These are phyloP conservation scores for Rauvolfia tetraphylla DNA, from an alignment of 257 asterid genomes.

Conservation along the genomic window DNA sequence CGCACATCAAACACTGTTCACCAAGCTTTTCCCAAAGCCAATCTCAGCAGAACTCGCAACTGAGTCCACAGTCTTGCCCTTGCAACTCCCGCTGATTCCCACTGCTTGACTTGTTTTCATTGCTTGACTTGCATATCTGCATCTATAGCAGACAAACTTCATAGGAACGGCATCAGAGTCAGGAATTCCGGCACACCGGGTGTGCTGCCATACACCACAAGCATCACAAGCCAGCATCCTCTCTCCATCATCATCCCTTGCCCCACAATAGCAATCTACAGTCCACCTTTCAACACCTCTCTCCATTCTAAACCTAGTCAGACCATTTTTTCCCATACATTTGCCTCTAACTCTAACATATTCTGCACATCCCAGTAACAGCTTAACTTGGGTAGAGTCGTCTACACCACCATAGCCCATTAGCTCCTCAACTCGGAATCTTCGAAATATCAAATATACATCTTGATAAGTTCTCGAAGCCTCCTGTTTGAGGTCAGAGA, in stretches of 20 bases:
- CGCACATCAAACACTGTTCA: slow-evolving; percentile 22
- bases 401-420: slow-evolving; percentile 72
- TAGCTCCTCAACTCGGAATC: slow-evolving; percentile 81
- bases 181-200: slow-evolving; percentile 73
- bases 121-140: slow-evolving; percentile 31
- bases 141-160: slow-evolving; percentile 49
- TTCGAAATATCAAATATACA: slow-evolving; percentile 65
- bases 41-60: slow-evolving; percentile 21
- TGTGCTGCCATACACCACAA: slow-evolving; percentile 94
- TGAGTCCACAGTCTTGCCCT: slow-evolving; percentile 26
- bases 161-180: slow-evolving; percentile 64
- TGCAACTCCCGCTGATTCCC: slow-evolving; percentile 27
- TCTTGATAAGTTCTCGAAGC: slow-evolving; percentile 80
- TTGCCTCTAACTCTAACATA: slow-evolving; percentile 53
- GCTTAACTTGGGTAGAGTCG: slow-evolving; percentile 79
- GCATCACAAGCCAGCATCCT: slow-evolving; percentile 92
- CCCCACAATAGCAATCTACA: slow-evolving; percentile 85
- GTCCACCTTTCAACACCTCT: slow-evolving; percentile 90
- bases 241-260: slow-evolving; percentile 94
- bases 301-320: slow-evolving; percentile 72
- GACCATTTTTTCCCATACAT: slow-evolving; percentile 52
- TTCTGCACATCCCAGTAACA: slow-evolving; percentile 62
- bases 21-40: slow-evolving; percentile 24
- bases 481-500: slow-evolving; percentile 77
- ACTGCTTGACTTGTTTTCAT: slow-evolving; percentile 11